These are phyloP conservation scores for Diaporthe eres DNA, from an alignment of 2,329 filamentous ascomycete genomes.

Conservation along the genomic window DNA sequence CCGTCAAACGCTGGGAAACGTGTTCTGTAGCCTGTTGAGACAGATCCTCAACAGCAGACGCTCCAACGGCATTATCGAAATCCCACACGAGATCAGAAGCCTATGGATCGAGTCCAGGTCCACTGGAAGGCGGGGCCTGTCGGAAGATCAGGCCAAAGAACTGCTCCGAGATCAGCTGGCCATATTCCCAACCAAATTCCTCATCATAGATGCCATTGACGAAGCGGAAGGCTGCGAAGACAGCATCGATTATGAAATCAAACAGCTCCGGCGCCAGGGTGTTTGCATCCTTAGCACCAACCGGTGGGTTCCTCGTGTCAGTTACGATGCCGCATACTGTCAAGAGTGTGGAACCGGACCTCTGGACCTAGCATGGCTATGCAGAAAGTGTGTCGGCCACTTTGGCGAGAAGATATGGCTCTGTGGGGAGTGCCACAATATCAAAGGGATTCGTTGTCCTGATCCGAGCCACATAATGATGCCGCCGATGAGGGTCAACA, in stretches of 20 bases:
- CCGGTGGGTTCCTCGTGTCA: not conserved
- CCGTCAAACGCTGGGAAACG: not conserved
- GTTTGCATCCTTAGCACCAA: not conserved
- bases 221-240: not conserved
- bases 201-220: not conserved
- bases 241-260: not conserved
- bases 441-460: not conserved
- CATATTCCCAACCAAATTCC: not conserved
- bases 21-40: not conserved
- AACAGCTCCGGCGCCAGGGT: not conserved
- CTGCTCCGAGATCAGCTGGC: not conserved
- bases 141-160: not conserved
- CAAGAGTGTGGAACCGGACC: not conserved
- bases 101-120: not conserved
- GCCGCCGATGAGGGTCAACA: not conserved
- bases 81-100: not conserved
- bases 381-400: not conserved
- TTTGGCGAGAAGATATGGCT: slow-evolving; percentile 1
- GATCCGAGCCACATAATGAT: not conserved
- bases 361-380: not conserved
- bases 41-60: not conserved
- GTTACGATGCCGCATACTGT: not conserved
- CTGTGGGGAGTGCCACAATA: not conserved
- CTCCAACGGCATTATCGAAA: not conserved
- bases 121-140: not conserved